Evolutionary conservation across 2,329 filamentous ascomycete species (phyloP), one percentile per base, ranked within the genome.

Genomic region (Verticillium nonalfalfae): DNA sequence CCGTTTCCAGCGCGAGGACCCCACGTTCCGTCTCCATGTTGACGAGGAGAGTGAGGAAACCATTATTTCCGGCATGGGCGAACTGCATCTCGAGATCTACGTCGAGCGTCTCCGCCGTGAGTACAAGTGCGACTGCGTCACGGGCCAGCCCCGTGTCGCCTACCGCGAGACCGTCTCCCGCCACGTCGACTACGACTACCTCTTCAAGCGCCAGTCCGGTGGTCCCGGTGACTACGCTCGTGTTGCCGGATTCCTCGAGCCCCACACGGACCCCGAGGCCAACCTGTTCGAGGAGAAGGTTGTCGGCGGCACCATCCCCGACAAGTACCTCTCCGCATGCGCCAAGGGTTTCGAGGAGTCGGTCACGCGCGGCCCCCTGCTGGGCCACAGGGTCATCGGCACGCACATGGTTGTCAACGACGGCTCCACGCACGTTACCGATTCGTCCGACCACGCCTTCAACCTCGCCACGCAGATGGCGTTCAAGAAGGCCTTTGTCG

Each of bases 51-150:
- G 90, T 66, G 90, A 96, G 72, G 92, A 99, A 80, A 98, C 94
- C 57, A 96, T 99, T 72, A 98, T 99, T 72, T 96, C 91, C 52
- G 95, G 95, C 63, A 99, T 99, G 95, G 95, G 95, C 68, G 95
- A 99, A 76, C 78, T 99, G 68, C 95, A 99, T 76, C 83, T 99
- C 34, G 93, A 97, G 71, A 96, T 99, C 71, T 99, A 99, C 75
- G 88, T 99, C 58, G 95, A 99, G 80, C 93, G 95, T 68, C 93
- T 99, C 80, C 90, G 90, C 69, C 90, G 95, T 72, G 95, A 99
- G 78, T 99, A 99, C 84, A 92, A 90, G 73, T 93, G 97, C 60
- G 95, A 97, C 66, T 97, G 94, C 75, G 85, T 90, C 70, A 97
- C 93, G n/a, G 95, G 95, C 62, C 91, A 97, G 74, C 95, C 95